Percentiles rank a stretch among this genome's conserved stretches.
Conservation (phyloP, 129 eudicot genomes). For the Rutidosis leptorrhynchoides region DNA sequence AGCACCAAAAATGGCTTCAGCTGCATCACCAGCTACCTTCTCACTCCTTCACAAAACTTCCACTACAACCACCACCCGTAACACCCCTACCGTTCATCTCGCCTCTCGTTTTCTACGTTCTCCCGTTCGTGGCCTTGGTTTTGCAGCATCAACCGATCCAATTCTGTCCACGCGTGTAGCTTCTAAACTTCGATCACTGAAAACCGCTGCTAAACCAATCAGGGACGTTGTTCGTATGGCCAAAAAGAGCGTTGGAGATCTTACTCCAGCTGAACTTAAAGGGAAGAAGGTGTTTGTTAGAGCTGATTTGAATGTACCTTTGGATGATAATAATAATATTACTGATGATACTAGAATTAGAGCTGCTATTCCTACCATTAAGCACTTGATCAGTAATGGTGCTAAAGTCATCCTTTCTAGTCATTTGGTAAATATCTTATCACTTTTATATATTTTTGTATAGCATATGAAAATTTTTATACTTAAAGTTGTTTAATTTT, state of each 20-base stretch:
- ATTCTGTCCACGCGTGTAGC: conserved; percentile 46
- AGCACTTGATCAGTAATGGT: conserved; percentile 48
- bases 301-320: conserved; percentile 56
- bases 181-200: conserved; percentile 50
- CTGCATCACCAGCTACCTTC: neutral
- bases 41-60: neutral
- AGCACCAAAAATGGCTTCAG: neutral
- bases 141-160: neutral
- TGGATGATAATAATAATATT: conserved; percentile 53
- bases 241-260: conserved; percentile 84
- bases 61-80: neutral
- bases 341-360: conserved; percentile 67
- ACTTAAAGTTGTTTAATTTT: too few species aligned
- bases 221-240: conserved; percentile 50
- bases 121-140: neutral
- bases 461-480: too few species aligned
- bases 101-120: neutral
- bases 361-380: conserved; percentile 67
- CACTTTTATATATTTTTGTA: too few species aligned
- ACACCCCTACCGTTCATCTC: neutral
- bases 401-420: conserved; percentile 69
- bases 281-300: conserved; percentile 72
- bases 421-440: conserved; percentile 48
- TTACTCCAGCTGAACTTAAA: conserved; percentile 57
- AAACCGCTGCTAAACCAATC: conserved; percentile 33